phyloP scores from a whole-genome alignment of 106 monocot genomes.

The Dioscorea dumetorum region DNA sequence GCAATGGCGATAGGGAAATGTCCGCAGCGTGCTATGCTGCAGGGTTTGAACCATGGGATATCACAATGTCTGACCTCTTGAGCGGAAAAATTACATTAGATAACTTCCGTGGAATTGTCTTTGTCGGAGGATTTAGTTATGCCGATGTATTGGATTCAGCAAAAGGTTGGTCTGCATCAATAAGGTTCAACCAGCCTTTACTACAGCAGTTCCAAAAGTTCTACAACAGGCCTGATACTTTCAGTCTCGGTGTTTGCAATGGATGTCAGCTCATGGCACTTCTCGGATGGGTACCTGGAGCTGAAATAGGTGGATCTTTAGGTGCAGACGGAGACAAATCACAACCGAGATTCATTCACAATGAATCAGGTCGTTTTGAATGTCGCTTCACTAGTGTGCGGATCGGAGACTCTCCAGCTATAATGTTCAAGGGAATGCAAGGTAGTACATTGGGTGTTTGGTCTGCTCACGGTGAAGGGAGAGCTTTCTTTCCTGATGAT shows the following conservation, averaged over 20 bases:
- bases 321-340: constrained; percentile 43
- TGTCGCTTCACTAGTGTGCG: constrained; percentile 79
- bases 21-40: constrained; percentile 81
- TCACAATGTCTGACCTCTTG: constrained; percentile 87
- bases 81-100: constrained; percentile 35
- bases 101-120: constrained; percentile 73
- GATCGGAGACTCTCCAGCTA: constrained; percentile 66
- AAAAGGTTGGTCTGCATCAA: constrained; percentile 94
- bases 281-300: constrained; percentile 91
- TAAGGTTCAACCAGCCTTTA: constrained; percentile 68
- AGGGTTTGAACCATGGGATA: constrained; percentile 93
- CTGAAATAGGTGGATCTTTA: constrained; percentile 24
- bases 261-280: constrained; percentile 98
- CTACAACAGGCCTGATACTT: constrained; percentile 70
- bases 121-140: constrained; percentile 98
- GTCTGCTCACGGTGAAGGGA: constrained; percentile 97
- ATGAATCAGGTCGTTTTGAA: constrained; percentile 88
- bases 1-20: constrained; percentile 97
- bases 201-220: constrained; percentile 65
- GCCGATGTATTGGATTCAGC: constrained; percentile 91
- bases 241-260: constrained; percentile 93
- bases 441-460: constrained; percentile 84
- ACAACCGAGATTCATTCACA: constrained; percentile 92
- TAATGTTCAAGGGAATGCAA: constrained; percentile 95
- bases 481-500: constrained; percentile 73